phyloP scores from a whole-genome alignment of 768 basidiomycete genomes.

The Epithele typhae region DNA sequence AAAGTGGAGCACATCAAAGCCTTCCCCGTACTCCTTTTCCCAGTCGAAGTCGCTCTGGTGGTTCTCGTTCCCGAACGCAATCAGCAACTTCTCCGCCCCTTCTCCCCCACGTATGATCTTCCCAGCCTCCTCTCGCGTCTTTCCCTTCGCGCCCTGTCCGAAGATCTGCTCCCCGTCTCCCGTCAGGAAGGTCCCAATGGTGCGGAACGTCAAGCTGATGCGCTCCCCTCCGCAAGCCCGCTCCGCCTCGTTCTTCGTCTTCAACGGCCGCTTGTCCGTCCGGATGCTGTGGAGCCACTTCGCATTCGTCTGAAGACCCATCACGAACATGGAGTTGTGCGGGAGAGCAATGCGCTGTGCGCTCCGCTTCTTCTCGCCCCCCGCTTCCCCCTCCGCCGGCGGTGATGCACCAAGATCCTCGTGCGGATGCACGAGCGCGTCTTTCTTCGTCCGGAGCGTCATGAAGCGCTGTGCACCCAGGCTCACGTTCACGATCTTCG shows the following conservation, averaged over 20 bases:
- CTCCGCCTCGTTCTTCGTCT: conserved; percentile 52
- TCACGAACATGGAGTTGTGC: conserved; percentile 79
- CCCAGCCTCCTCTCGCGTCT: conserved; percentile 49
- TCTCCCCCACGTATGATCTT: conserved; percentile 48
- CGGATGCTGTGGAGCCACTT: conserved; percentile 76
- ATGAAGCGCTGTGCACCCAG: conserved; percentile 74
- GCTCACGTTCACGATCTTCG: conserved; percentile 77
- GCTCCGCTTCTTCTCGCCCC: conserved; percentile 7
- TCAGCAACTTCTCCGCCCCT: conserved; percentile 47
- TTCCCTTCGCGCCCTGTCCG: conserved; percentile 70
- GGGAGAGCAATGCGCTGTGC: conserved; percentile 67
- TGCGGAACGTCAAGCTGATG: conserved; percentile 77
- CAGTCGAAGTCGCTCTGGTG: conserved; percentile 67
- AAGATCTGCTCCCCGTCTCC: conserved; percentile 50
- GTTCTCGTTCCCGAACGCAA: conserved; percentile 74
- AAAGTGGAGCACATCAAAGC: conserved; percentile 64
- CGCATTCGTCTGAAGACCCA: conserved; percentile 69
- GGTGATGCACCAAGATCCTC: neutral
- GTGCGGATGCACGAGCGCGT: conserved; percentile 19
- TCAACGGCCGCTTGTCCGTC: conserved; percentile 63
- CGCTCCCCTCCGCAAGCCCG: conserved; percentile 53
- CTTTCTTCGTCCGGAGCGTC: conserved; percentile 67
- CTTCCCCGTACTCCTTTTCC: conserved; percentile 59
- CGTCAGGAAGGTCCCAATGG: conserved; percentile 72
- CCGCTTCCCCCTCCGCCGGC: neutral